phyloP scores from a whole-genome alignment of 495 filamentous ascomycete genomes.

The Apiosordaria backusii region DNA sequence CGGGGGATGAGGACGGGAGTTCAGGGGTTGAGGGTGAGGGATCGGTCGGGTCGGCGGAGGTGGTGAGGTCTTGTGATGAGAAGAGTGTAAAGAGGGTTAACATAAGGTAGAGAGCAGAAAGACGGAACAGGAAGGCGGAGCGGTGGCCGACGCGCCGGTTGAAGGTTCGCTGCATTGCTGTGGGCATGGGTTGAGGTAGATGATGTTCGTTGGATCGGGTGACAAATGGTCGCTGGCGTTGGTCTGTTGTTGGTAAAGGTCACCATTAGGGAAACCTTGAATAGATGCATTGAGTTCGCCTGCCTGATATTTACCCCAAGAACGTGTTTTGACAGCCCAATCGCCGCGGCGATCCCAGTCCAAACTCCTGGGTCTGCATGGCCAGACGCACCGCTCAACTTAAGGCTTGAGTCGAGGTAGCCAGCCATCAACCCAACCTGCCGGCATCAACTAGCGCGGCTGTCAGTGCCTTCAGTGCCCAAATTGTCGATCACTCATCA shows the following conservation, averaged over 20 bases:
- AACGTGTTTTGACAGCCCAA: not conserved
- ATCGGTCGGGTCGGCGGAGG: too few relatives aligned
- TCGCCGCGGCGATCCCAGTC: not conserved
- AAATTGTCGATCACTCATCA: not conserved
- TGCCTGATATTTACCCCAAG: not conserved
- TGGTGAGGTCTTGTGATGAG: too few relatives aligned
- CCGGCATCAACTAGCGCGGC: not conserved
- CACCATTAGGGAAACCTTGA: not conserved
- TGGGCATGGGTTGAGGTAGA: too few relatives aligned
- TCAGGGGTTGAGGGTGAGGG: too few relatives aligned
- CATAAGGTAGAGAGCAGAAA: too few relatives aligned
- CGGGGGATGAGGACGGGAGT: too few relatives aligned
- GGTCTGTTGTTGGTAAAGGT: not conserved
- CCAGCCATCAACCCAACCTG: not conserved
- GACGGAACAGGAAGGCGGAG: too few relatives aligned
- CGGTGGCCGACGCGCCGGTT: too few relatives aligned
- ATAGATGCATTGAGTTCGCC: not conserved
- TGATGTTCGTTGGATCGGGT: too few relatives aligned
- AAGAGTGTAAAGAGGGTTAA: too few relatives aligned
- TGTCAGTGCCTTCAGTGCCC: not conserved
- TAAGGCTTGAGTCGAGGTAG: not conserved
- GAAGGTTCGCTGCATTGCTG: too few relatives aligned
- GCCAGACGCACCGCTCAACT: not conserved
- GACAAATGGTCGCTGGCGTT: not conserved
- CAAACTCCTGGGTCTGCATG: not conserved